Percentiles rank a stretch among this genome's conserved stretches.
Evolutionary conservation across 495 filamentous ascomycete genomes (phyloP).

Genomic region (Penicillium goetzii): DNA sequence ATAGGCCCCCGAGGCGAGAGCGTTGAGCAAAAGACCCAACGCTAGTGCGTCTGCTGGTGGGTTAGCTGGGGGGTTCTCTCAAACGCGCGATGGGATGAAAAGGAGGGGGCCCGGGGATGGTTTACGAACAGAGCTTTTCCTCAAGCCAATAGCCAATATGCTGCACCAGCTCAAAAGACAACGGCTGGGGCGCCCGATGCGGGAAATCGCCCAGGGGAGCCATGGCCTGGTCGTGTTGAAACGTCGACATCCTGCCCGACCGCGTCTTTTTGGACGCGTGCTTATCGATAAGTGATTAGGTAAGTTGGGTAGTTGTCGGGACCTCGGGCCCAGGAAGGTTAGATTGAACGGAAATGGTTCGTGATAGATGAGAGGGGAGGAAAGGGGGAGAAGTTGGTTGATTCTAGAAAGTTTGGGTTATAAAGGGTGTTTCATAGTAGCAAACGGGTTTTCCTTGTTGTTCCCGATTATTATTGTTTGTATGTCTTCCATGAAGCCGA

Average conservation of each 20-base stretch:
- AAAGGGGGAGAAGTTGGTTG: background rate
- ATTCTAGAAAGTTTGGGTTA: too few species aligned
- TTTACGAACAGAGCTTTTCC: slow-evolving; percentile 67
- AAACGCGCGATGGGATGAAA: background rate
- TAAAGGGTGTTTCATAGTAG: background rate
- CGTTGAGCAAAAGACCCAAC: slow-evolving; percentile 66
- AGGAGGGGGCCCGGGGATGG: background rate
- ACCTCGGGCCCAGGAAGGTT: background rate
- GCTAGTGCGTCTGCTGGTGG: slow-evolving; percentile 62
- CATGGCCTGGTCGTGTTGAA: slow-evolving; percentile 24
- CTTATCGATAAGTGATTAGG: slow-evolving; percentile 38
- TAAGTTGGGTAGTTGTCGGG: slow-evolving; percentile 3
- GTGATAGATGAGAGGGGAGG: background rate
- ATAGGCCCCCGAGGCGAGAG: slow-evolving; percentile 61
- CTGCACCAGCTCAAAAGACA: slow-evolving; percentile 65
- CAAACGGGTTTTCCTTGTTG: background rate
- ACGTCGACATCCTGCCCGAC: slow-evolving; percentile 3
- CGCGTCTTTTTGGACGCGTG: slow-evolving; percentile 23
- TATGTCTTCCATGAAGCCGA: background rate
- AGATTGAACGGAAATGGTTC: background rate
- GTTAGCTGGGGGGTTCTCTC: slow-evolving; percentile 15
- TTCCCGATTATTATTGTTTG: background rate
- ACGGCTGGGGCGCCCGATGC: slow-evolving; percentile 55
- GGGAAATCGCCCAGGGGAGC: slow-evolving; percentile 23
- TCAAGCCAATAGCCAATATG: slow-evolving; percentile 75